Conservation (phyloP, 768 basidiomycete genomes). For the Xerocomus brunneocitrinus region DNA sequence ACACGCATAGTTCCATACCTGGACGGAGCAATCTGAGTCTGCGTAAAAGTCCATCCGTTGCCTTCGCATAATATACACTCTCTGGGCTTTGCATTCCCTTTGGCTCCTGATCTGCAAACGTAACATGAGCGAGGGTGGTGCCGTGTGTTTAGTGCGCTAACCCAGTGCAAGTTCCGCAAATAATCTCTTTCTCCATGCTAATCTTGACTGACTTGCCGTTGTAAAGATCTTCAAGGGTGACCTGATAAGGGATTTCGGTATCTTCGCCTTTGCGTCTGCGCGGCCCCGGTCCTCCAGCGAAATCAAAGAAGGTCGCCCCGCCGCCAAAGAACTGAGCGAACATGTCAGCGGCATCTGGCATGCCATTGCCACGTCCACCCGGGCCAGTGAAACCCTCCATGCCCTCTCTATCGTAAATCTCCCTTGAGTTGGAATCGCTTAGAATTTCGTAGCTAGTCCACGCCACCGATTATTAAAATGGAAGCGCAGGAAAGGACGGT, state of each 20-base stretch:
- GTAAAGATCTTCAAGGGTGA: slow-evolving; percentile 89
- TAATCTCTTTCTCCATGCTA: slow-evolving; percentile 80
- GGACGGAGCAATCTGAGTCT: slow-evolving; percentile 48
- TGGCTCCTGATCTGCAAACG: slow-evolving; percentile 66
- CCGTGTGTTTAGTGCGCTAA: slow-evolving; percentile 26
- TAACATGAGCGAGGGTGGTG: slow-evolving; percentile 1
- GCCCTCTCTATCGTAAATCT: slow-evolving; percentile 69
- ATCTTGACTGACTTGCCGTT: slow-evolving; percentile 87
- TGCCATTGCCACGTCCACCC: slow-evolving; percentile 41
- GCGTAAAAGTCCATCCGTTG: slow-evolving; percentile 67
- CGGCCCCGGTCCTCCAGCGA: slow-evolving; percentile 48
- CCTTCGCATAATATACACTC: slow-evolving; percentile 79
- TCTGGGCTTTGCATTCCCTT: slow-evolving; percentile 80
- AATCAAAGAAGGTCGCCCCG: slow-evolving; percentile 58
- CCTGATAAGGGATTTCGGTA: slow-evolving; percentile 72
- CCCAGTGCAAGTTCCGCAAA: slow-evolving; percentile 83
- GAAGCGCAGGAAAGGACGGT: not conserved
- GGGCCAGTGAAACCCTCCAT: slow-evolving; percentile 60
- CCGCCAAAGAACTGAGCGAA: slow-evolving; percentile 72
- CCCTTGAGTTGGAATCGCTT: slow-evolving; percentile 62
- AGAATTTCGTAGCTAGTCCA: slow-evolving; percentile 73
- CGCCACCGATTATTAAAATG: slow-evolving; percentile 8
- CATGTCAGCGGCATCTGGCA: slow-evolving; percentile 58
- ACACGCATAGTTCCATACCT: slow-evolving; percentile 48
- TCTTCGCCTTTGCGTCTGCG: slow-evolving; percentile 62